Evolutionary conservation across 495 filamentous ascomycete genomes (phyloP).

Genomic region (Xeromyces bisporus): DNA sequence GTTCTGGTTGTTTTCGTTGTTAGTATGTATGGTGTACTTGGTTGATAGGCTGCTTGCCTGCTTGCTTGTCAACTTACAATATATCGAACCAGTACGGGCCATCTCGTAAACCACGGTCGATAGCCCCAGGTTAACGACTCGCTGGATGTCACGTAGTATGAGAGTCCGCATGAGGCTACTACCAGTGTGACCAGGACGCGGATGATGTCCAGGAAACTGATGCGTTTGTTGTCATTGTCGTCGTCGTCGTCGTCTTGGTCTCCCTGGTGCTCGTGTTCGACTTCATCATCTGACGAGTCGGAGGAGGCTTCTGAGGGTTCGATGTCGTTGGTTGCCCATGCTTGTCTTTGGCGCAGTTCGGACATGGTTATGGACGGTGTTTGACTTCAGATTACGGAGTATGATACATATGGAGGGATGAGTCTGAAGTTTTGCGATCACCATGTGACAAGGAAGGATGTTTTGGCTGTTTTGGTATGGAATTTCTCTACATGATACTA

Average conservation of each 20-base stretch:
- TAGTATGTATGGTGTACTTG: not conserved
- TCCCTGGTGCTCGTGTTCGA: conserved; percentile 5
- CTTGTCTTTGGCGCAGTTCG: conserved; percentile 22
- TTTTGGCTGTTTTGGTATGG: too few relatives aligned
- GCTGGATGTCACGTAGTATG: conserved; percentile 63
- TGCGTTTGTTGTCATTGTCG: conserved; percentile 10
- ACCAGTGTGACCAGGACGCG: conserved; percentile 54
- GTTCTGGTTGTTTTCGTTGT: conserved; percentile 19
- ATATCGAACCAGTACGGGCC: conserved; percentile 42
- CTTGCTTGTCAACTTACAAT: too few relatives aligned
- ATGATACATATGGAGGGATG: too few relatives aligned
- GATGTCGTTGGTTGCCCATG: conserved; percentile 2
- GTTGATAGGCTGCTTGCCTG: not conserved
- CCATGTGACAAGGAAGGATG: too few relatives aligned
- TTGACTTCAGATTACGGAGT: too few relatives aligned
- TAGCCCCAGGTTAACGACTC: conserved; percentile 52
- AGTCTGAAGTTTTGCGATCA: too few relatives aligned
- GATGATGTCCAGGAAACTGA: conserved; percentile 54
- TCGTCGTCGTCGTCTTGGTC: conserved; percentile 7
- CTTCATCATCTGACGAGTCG: conserved; percentile 3
- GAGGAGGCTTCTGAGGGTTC: not conserved
- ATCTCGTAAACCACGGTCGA: conserved; percentile 50
- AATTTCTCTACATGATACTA: too few relatives aligned
- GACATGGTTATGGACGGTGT: conserved; percentile 12
- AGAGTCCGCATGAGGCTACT: conserved; percentile 50